These are phyloP conservation scores for Delonix regia DNA, from an alignment of 306 rosid genomes.

Conservation along the genomic window DNA sequence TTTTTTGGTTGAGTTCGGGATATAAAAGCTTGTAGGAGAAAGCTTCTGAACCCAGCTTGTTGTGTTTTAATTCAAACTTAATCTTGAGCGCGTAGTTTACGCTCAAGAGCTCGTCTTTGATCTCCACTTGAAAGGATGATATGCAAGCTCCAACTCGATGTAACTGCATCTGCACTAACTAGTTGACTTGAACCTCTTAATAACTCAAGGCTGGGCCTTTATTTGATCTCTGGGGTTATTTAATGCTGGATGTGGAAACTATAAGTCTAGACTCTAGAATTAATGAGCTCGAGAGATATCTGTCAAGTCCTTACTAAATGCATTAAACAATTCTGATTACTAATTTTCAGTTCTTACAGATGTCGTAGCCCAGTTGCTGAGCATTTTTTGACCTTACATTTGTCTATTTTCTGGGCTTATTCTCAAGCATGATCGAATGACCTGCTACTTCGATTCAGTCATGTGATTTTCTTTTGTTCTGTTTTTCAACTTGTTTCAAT, in stretches of 20 bases:
- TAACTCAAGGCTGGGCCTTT: neutral
- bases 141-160: neutral
- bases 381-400: neutral
- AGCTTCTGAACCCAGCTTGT: neutral
- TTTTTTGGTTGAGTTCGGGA: neutral
- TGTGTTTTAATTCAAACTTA: neutral
- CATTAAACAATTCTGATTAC: neutral
- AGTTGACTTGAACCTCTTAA: constrained; percentile 9
- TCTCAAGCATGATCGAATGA: neutral
- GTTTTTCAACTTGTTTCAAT: neutral
- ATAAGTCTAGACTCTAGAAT: neutral
- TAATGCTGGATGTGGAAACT: neutral
- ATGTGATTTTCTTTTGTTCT: neutral
- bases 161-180: neutral
- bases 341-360: neutral
- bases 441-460: neutral
- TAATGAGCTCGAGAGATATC: neutral
- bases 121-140: neutral
- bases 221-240: neutral
- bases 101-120: neutral
- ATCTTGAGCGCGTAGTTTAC: neutral
- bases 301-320: neutral
- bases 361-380: neutral
- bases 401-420: neutral
- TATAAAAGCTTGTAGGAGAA: neutral